phyloP scores from a whole-genome alignment of 257 asterid species.

The Mentha longifolia region DNA sequence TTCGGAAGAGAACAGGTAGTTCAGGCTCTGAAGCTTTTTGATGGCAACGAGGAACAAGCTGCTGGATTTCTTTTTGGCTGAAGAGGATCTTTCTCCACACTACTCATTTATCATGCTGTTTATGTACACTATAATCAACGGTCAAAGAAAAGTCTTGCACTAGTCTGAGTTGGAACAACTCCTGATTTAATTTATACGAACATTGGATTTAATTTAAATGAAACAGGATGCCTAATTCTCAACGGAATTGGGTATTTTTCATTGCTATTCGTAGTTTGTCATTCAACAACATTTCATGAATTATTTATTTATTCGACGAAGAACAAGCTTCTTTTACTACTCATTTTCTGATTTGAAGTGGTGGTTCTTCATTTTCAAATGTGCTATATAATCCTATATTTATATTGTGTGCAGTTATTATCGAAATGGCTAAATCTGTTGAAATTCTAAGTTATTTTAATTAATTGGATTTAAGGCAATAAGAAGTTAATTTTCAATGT shows the following conservation, averaged over 20 bases:
- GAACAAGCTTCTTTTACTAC: neutral
- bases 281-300: neutral
- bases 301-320: neutral
- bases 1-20: conserved; percentile 84
- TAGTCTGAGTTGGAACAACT: conserved; percentile 11
- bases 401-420: neutral
- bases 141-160: conserved; percentile 36
- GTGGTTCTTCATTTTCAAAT: neutral
- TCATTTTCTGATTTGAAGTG: neutral
- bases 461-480: too few species aligned
- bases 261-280: neutral
- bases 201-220: conserved; percentile 23
- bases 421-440: neutral
- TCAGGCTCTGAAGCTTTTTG: conserved; percentile 79
- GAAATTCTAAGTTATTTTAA: too few species aligned
- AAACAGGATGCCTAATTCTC: conserved; percentile 2
- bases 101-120: neutral
- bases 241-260: conserved; percentile 7
- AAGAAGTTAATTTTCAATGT: neutral
- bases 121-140: conserved; percentile 25
- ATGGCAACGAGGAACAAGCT: conserved; percentile 94
- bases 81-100: conserved; percentile 3
- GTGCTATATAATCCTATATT: neutral
- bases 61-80: conserved; percentile 93
- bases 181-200: neutral